These are phyloP conservation scores for Xerocomus alliaceus DNA, from an alignment of 1,284 basidiomycete genomes.

Conservation along the genomic window DNA sequence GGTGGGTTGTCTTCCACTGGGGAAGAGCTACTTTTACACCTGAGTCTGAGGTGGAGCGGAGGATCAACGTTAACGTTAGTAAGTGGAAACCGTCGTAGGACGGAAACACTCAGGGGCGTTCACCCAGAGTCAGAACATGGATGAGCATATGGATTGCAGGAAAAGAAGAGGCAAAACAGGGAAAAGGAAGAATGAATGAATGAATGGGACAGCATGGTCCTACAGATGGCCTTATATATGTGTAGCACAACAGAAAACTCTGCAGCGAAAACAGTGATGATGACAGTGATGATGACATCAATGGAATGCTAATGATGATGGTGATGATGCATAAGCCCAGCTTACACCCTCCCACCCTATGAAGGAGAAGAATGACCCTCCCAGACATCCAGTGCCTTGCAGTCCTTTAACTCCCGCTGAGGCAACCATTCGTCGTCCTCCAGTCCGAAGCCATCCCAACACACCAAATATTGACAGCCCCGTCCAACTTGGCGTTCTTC, in stretches of 20 bases:
- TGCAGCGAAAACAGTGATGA: neutral
- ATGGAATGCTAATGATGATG: neutral
- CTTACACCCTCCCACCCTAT: neutral
- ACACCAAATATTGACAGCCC: neutral
- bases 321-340: neutral
- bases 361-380: neutral
- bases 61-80: no score
- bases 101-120: no score
- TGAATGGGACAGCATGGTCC: neutral
- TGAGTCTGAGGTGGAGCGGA: neutral
- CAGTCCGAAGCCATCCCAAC: neutral
- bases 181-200: neutral
- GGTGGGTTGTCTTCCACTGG: neutral
- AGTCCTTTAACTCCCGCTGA: neutral
- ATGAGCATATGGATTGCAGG: neutral
- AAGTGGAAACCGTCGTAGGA: no score
- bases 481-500: neutral
- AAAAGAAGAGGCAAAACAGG: neutral
- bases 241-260: no score
- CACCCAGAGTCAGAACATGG: neutral
- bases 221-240: neutral
- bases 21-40: neutral
- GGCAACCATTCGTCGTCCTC: neutral
- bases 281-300: no score
- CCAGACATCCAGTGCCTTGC: neutral